Percentiles rank a stretch among this genome's conserved stretches.
phyloP scores from a whole-genome alignment of 768 basidiomycete genomes.

The Boletus rubroflammeus region DNA sequence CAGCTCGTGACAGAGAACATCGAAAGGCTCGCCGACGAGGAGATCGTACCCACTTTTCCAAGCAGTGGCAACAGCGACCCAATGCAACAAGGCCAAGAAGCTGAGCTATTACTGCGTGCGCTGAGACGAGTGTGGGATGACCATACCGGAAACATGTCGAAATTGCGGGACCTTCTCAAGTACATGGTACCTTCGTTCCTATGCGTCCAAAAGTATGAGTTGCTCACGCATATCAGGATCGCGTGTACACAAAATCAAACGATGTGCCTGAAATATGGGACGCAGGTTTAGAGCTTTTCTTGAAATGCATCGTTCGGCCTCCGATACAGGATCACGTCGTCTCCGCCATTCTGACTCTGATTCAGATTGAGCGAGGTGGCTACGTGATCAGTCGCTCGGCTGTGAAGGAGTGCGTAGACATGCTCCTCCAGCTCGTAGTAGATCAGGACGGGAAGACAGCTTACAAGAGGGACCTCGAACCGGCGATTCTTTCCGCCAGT shows the following conservation, averaged over 20 bases:
- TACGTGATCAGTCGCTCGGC: slow-evolving; percentile 88
- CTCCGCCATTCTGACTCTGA: slow-evolving; percentile 77
- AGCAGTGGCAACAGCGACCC: slow-evolving; percentile 62
- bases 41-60: slow-evolving; percentile 83
- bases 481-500: slow-evolving; percentile 73
- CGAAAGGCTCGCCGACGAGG: slow-evolving; percentile 66
- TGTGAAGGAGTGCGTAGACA: slow-evolving; percentile 83
- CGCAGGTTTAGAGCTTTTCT: slow-evolving; percentile 78
- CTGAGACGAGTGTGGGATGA: slow-evolving; percentile 89
- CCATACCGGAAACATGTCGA: slow-evolving; percentile 83
- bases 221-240: slow-evolving; percentile 60
- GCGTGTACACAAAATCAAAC: slow-evolving; percentile 75
- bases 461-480: slow-evolving; percentile 84
- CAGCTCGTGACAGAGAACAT: slow-evolving; percentile 80
- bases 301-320: slow-evolving; percentile 71
- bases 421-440: slow-evolving; percentile 66
- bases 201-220: neutral
- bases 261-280: slow-evolving; percentile 78
- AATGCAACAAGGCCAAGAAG: slow-evolving; percentile 75
- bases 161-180: slow-evolving; percentile 84
- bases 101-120: slow-evolving; percentile 80
- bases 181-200: slow-evolving; percentile 74
- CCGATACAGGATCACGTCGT: slow-evolving; percentile 84
- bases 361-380: slow-evolving; percentile 89
- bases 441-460: slow-evolving; percentile 52